phyloP scores from a whole-genome alignment of 2,329 filamentous ascomycete species.

The Arthrobotrys pseudoclavata region DNA sequence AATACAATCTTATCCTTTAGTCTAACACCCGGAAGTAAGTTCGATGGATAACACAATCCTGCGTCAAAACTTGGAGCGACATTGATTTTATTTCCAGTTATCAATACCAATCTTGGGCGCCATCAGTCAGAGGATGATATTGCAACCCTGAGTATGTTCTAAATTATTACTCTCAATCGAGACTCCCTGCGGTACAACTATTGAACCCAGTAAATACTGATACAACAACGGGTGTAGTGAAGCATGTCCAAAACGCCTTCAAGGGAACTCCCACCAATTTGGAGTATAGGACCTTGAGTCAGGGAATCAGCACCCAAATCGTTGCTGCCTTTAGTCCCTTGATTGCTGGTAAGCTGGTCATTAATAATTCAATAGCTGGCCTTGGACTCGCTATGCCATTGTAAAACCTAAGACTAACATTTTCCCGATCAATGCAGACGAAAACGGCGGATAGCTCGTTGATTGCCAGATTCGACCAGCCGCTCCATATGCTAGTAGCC shows the following conservation, averaged over 20 bases:
- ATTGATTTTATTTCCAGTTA: not conserved
- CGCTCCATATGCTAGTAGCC: conserved; percentile 12
- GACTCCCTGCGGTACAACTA: too few species aligned
- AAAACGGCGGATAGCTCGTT: conserved; percentile 31
- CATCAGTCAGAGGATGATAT: conserved; percentile 19
- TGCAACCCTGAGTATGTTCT: conserved; percentile 22
- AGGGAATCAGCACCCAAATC: conserved; percentile 40
- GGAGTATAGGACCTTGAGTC: conserved; percentile 6
- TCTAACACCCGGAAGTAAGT: conserved; percentile 34
- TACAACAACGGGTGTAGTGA: not conserved
- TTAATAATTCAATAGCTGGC: not conserved
- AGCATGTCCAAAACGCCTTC: conserved; percentile 5
- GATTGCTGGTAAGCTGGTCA: conserved; percentile 28
- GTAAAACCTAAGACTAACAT: not conserved
- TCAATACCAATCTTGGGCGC: conserved; percentile 38
- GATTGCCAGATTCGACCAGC: conserved; percentile 35
- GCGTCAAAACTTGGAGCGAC: not conserved
- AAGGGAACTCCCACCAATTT: not conserved
- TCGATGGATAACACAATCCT: not conserved
- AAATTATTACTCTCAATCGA: too few species aligned
- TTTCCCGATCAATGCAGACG: not conserved
- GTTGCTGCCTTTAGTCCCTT: conserved; percentile 36
- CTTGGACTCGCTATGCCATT: too few species aligned
- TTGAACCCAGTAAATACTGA: not conserved
- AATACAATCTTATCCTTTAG: conserved; percentile 27